These are phyloP conservation scores for Crataegus laevigata DNA, from an alignment of 306 rosid species.

Conservation along the genomic window DNA sequence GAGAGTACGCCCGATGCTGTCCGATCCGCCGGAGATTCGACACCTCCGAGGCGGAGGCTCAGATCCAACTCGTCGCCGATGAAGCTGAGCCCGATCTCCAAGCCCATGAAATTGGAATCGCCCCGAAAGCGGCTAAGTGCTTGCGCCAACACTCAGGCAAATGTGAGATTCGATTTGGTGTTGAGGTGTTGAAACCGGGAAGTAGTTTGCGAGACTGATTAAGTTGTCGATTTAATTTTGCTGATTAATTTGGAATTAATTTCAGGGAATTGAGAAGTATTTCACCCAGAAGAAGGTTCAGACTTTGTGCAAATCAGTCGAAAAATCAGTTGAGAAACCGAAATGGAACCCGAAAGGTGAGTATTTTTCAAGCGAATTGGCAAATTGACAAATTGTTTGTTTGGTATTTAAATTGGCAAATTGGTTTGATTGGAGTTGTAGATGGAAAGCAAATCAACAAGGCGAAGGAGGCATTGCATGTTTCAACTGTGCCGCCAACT, in stretches of 20 bases:
- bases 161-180: conserved; percentile 18
- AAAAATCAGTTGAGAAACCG: conserved; percentile 19
- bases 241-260: not conserved
- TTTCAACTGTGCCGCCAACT: conserved; percentile 57
- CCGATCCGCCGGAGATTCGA: conserved; percentile 10
- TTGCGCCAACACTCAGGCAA: conserved; percentile 6
- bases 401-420: not conserved
- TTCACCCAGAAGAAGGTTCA: conserved; percentile 15
- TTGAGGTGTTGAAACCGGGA: too few relatives aligned
- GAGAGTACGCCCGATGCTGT: not conserved
- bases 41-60: conserved; percentile 38
- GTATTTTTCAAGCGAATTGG: conserved; percentile 1
- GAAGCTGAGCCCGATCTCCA: conserved; percentile 17
- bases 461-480: conserved; percentile 71
- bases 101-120: conserved; percentile 36
- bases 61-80: conserved; percentile 31
- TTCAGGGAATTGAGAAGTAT: conserved; percentile 29
- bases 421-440: conserved; percentile 8
- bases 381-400: not conserved
- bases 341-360: conserved; percentile 68
- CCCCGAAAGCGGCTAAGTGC: conserved; percentile 33
- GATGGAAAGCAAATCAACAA: conserved; percentile 51
- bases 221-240: not conserved
- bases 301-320: conserved; percentile 7
- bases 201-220: not conserved